Conservation (phyloP, 2,329 filamentous ascomycete genomes). For the Nothophoma quercina region DNA sequence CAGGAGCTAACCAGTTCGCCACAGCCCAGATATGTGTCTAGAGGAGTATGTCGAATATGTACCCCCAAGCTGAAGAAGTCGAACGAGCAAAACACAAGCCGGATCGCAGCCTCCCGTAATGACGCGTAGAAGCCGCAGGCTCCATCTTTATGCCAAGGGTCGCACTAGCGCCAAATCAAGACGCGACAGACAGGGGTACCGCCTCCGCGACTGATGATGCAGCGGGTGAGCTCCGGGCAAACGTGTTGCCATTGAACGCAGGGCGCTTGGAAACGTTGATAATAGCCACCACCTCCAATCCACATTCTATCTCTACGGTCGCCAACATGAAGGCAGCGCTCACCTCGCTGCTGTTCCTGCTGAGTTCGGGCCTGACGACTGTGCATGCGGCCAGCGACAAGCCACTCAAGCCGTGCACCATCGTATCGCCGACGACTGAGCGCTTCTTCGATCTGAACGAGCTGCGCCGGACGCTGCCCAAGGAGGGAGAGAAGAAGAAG, state of each 20-base stretch:
- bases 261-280: constrained; percentile 4
- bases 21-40: too few species aligned
- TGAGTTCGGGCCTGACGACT: constrained; percentile 41
- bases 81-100: constrained; percentile 25
- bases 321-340: constrained; percentile 38
- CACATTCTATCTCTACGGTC: constrained; percentile 10
- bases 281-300: background rate
- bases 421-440: constrained; percentile 66
- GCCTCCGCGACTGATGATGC: constrained; percentile 5
- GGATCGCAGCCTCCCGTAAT: constrained; percentile 33
- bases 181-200: constrained; percentile 9
- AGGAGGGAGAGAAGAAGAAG: constrained; percentile 54
- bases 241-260: constrained; percentile 30
- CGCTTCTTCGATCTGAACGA: constrained; percentile 70
- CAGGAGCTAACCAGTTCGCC: too few species aligned
- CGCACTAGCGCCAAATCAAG: constrained; percentile 5
- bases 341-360: constrained; percentile 35
- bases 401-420: constrained; percentile 65
- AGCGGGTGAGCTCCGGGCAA: constrained; percentile 20
- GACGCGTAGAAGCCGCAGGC: constrained; percentile 31
- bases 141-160: background rate
- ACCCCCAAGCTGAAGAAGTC: constrained; percentile 17
- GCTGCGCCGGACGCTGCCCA: constrained; percentile 61
- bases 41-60: too few species aligned
- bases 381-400: constrained; percentile 52